Evolutionary conservation across 306 rosid genomes (phyloP), one percentile per base, ranked within the genome.

Genomic region (Herpetospermum pedunculosum): DNA sequence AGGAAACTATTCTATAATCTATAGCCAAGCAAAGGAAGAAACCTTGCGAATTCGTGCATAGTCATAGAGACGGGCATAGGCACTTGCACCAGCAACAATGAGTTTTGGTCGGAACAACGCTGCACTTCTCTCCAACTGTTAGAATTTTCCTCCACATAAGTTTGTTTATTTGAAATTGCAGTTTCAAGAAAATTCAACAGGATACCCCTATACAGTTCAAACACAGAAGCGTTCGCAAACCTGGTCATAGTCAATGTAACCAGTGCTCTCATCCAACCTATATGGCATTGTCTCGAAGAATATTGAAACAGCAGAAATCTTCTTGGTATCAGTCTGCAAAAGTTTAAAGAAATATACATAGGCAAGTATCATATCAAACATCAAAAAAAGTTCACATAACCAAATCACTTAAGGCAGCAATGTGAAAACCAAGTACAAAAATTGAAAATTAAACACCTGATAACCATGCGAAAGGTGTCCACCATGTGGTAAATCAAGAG

Each of bases 381-480:
- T 50, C 25, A 52, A n/a, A 52, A 12, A 52, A 21, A 16, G 43
- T 72, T 32, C 41, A 12, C 19, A 10, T 23, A 23, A 72, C 18
- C 30, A 52, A 50, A 34, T 10, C 58, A 52, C 18, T 32, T 37
- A 35, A 32, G 9, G 71, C 29, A 64, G 47, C 71, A 40, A 35
- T 18, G 9, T 19, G 32, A 64, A 64, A 64, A 64, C 49, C 72
- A 65, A 40, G 32, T 21, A 65, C 34, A 40, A 65, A 25, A 35
- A 19, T 64, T 64, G 43, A 10, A 38, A 64, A 19, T 35, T 67
- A 18, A 49, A 78, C 69, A 92, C 98, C 98, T 92, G 98, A 83
- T 92, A 92, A 76, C 98, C 98, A 83, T 92, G 98, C 16, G 98
- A 92, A 78, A 92, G 89, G 85, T 92, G 98, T 40, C 98, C 96